Percentiles rank a stretch among this genome's conserved stretches.
Evolutionary conservation across 805 yeast genomes (phyloP).

Genomic region (Clavispora vitiphila): DNA sequence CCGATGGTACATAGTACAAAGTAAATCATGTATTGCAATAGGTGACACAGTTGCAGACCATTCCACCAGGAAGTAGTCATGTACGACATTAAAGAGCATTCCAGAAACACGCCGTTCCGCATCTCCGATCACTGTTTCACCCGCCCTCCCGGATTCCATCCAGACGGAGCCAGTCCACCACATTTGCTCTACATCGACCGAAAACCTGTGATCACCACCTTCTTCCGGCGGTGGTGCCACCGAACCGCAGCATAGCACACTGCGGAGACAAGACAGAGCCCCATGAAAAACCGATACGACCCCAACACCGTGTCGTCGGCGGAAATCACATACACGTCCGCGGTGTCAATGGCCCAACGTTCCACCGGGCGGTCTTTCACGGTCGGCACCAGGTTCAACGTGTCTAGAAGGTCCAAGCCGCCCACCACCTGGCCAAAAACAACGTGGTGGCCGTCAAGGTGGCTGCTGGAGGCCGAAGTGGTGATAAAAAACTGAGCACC

Average conservation of each 20-base stretch:
- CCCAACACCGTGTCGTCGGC: not conserved
- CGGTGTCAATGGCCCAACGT: conserved; percentile 5
- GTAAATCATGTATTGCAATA: too few species aligned
- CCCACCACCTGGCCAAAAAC: conserved; percentile 24
- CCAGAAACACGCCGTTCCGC: too few species aligned
- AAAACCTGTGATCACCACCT: not conserved
- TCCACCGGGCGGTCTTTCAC: conserved; percentile 5
- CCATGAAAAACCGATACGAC: not conserved
- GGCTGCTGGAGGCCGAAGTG: conserved; percentile 8
- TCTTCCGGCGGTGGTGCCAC: conserved; percentile 1
- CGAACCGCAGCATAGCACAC: not conserved
- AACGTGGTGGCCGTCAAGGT: conserved; percentile 21
- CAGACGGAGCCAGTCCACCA: too few species aligned
- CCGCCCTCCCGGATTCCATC: too few species aligned
- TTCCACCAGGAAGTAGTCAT: too few species aligned
- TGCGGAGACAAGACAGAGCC: not conserved
- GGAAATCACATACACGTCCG: not conserved
- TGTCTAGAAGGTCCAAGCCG: conserved; percentile 16
- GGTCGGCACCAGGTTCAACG: conserved; percentile 7
- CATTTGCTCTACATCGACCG: not conserved
- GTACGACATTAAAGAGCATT: too few species aligned
- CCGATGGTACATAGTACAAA: too few species aligned
- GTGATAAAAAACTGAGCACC: conserved; percentile 23
- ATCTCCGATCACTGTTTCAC: too few species aligned
- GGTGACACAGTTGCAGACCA: too few species aligned